Conservation (phyloP, 192 early-diverging fungal species). For the Gamsiella multidivaricata region DNA sequence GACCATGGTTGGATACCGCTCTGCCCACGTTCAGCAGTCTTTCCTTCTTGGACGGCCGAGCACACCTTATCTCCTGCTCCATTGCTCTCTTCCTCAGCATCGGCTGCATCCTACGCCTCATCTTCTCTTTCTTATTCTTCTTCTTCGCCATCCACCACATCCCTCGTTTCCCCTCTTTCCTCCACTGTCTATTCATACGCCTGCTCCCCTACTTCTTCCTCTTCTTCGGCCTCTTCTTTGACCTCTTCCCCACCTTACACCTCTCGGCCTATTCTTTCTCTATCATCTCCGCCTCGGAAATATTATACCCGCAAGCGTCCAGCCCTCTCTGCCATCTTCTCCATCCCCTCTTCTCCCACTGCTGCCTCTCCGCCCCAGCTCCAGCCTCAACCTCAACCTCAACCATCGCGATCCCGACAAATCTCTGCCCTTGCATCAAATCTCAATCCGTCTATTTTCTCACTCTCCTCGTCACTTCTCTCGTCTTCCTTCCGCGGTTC, state of each 20-base stretch:
- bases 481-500: slow-evolving; percentile 11
- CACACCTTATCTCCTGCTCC: not conserved
- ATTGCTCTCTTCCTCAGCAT: not conserved
- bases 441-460: not conserved
- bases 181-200: no score
- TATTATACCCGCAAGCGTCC: not conserved
- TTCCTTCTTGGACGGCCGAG: not conserved
- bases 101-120: not conserved
- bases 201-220: no score
- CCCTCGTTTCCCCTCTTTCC: not conserved
- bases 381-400: slow-evolving; percentile 16
- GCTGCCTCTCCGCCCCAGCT: slow-evolving; percentile 34
- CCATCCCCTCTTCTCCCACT: slow-evolving; percentile 26
- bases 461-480: slow-evolving; percentile 7
- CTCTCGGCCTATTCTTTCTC: not conserved
- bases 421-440: slow-evolving; percentile 1
- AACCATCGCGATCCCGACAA: not conserved
- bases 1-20: not conserved
- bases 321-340: not conserved
- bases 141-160: not conserved
- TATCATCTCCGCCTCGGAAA: not conserved
- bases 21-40: not conserved
- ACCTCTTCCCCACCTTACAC: not conserved
- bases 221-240: not conserved
- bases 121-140: slow-evolving; percentile 6